A percentile compares a stretch with the other conserved stretches of the same genome.
Evolutionary conservation across 192 early-diverging fungal genomes (phyloP).

Genomic region (Rhizoclosmatium sp.): DNA sequence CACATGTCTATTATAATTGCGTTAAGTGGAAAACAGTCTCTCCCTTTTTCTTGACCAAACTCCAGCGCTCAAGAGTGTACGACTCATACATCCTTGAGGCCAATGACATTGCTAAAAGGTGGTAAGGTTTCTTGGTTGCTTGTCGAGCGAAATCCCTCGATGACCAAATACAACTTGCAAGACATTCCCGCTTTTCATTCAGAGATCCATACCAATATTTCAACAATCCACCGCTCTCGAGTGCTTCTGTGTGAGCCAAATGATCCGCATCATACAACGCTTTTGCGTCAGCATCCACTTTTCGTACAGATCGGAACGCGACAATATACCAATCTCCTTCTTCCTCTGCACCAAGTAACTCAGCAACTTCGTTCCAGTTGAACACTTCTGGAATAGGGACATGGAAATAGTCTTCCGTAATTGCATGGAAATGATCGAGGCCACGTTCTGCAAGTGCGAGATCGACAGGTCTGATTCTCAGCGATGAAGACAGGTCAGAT

Average conservation of each 20-base stretch:
- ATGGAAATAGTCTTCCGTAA: conserved; percentile 42
- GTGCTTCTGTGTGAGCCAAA: conserved; percentile 57
- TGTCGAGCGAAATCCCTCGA: conserved; percentile 48
- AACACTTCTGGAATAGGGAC: conserved; percentile 31
- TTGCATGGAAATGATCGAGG: conserved; percentile 33
- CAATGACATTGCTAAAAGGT: conserved; percentile 51
- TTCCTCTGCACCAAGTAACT: conserved; percentile 31
- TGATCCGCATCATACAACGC: conserved; percentile 56
- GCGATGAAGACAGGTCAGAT: background rate
- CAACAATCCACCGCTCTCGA: conserved; percentile 56
- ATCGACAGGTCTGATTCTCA: conserved; percentile 42
- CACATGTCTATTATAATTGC: background rate
- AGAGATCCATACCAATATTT: conserved; percentile 63
- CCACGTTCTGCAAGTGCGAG: conserved; percentile 35
- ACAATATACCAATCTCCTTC: conserved; percentile 59
- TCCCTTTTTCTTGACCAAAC: conserved; percentile 38
- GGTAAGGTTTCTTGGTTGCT: conserved; percentile 52
- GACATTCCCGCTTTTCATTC: conserved; percentile 53
- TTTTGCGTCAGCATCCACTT: conserved; percentile 43
- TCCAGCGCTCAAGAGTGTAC: conserved; percentile 57
- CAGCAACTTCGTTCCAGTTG: conserved; percentile 57
- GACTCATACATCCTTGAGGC: conserved; percentile 59
- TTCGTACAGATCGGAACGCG: conserved; percentile 55
- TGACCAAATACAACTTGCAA: conserved; percentile 64
- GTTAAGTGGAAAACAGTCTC: background rate